Base-by-base conservation (phyloP, 2,329 filamentous ascomycete species). In the Colletotrichum magnum region DNA sequence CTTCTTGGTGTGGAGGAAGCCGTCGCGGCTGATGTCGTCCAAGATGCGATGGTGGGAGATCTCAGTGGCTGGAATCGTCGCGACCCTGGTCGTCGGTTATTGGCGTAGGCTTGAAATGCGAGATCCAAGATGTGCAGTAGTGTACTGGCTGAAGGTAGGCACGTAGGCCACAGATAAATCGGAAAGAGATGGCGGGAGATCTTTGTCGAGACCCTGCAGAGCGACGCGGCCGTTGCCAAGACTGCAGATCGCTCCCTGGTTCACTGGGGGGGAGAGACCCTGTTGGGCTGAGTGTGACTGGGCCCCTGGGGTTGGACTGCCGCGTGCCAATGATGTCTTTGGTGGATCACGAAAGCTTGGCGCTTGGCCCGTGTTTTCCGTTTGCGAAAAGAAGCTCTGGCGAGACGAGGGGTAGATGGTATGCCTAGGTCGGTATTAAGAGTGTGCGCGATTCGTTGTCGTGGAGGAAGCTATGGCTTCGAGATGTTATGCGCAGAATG, bases 141-240 rank as follows among this genome's bases (percentile, higher is more conserved):
- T 36, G 32, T 3, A 36, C 6, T 36, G 32, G 7, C 7, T 36
- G 32, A 36, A 36, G 32, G 32, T 36, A 36, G 32, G 7, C 32
- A 9, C 10, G 32, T 10, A 65, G 48, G 18, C 58, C 36, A 36
- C 28, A 51, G 28, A 32, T 24, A 56, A 43, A 39, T 36, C 36
- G 41, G 13, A 21, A 58, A 16, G n/a, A 60, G 56, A 50, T 57
- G 36, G 66, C 43, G 66, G 62, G 43, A 60, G 62, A 66, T 57
- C 36, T 47, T 36, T 28, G 51, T 67, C 51, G 39, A 61, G 52
- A 66, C 56, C 51, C 67, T 69, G 62, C 48, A 65, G 54, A 41
- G 43, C 39, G 54, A 50, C 28, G 62, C 43, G 56, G 57, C 62
- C 67, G 67, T 69, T 69, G 67, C 67, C 67, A 69, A 69, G 67